A percentile compares a stretch with the other conserved stretches of the same genome.
Conservation (phyloP, 2,329 filamentous ascomycete species). For the Fusarium virguliforme region DNA sequence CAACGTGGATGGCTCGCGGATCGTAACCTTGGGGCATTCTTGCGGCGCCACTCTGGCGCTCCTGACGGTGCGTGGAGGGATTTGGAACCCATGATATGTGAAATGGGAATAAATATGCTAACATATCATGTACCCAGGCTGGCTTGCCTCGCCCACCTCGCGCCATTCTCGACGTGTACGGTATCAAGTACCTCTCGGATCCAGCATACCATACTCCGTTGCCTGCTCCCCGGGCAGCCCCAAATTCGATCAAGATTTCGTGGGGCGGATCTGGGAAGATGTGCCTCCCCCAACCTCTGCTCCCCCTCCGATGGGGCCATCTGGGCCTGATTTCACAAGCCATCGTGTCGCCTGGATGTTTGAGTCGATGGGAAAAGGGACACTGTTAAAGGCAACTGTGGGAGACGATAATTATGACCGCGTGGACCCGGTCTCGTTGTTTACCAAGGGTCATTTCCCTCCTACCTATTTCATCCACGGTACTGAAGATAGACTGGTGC, state of each 20-base stretch:
- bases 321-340: constrained; percentile 9
- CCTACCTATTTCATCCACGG: constrained; percentile 19
- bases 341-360: constrained; percentile 18
- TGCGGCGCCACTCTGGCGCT: constrained; percentile 10
- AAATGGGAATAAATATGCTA: neutral
- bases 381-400: constrained; percentile 7
- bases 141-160: constrained; percentile 10
- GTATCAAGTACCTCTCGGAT: constrained; percentile 12
- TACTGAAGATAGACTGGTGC: constrained; percentile 1
- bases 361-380: constrained; percentile 1
- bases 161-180: constrained; percentile 17
- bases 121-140: neutral
- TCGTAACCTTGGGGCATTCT: constrained; percentile 11
- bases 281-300: constrained; percentile 13
- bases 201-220: constrained; percentile 9
- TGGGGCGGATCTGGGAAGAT: neutral
- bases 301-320: constrained; percentile 8
- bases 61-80: constrained; percentile 3
- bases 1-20: constrained; percentile 6
- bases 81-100: neutral
- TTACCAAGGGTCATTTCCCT: constrained; percentile 11
- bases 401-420: constrained; percentile 8
- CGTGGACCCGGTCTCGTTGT: constrained; percentile 11
- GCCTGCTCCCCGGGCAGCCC: constrained; percentile 2
- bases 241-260: constrained; percentile 7